These are phyloP conservation scores for Nothophaeocryptopus gaeumannii DNA, from an alignment of 2,329 filamentous ascomycete species.

Conservation along the genomic window DNA sequence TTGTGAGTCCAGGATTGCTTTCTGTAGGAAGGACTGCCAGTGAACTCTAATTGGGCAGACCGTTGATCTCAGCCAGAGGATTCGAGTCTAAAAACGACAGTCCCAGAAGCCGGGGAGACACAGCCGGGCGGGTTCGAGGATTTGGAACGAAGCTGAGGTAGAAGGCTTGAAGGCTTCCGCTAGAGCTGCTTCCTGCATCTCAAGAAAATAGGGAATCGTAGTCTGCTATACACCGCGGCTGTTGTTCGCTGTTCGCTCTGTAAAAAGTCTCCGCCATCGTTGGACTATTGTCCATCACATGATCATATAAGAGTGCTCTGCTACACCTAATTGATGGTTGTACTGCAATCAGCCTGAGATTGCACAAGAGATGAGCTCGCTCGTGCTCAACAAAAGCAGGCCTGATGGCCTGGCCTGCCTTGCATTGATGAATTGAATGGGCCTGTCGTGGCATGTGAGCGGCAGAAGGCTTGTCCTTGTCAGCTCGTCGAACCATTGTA, in stretches of 20 bases:
- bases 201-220: too few relatives aligned
- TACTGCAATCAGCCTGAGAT: neutral
- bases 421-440: neutral
- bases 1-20: neutral
- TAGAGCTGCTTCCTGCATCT: too few relatives aligned
- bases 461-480: neutral
- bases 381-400: neutral
- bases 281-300: neutral
- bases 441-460: neutral
- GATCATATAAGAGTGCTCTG: too few relatives aligned
- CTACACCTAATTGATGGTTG: neutral
- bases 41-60: constrained; percentile 1
- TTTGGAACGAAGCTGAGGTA: too few relatives aligned
- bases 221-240: neutral
- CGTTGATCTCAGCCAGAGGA: neutral
- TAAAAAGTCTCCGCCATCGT: neutral
- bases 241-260: neutral
- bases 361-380: constrained; percentile 2
- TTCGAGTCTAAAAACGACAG: neutral
- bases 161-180: too few relatives aligned
- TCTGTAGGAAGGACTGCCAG: neutral
- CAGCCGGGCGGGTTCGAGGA: neutral
- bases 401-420: neutral
- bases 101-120: neutral
- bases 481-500: neutral